phyloP scores from a whole-genome alignment of 2,329 filamentous ascomycete species.

The Clarireedia hainanense region DNA sequence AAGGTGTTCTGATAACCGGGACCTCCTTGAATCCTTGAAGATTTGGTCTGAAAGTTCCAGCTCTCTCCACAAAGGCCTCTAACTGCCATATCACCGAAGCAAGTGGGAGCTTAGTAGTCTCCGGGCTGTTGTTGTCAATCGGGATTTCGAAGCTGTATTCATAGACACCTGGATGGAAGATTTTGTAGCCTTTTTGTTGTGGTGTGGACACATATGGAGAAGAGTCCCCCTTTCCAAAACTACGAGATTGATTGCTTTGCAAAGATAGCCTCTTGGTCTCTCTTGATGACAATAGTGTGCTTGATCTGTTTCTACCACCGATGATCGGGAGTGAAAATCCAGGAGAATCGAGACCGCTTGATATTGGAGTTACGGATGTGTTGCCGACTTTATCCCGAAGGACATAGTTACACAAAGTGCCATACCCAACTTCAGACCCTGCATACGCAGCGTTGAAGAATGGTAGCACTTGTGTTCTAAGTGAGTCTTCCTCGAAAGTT shows the following conservation, averaged over 20 bases:
- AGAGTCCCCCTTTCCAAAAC: constrained; percentile 57
- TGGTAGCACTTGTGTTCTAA: constrained; percentile 81
- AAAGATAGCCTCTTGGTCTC: constrained; percentile 52
- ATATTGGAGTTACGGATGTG: constrained; percentile 23
- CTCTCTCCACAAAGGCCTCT: constrained; percentile 60
- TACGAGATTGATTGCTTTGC: constrained; percentile 57
- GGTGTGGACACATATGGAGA: constrained; percentile 42
- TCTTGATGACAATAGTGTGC: constrained; percentile 18
- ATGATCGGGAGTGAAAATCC: constrained; percentile 21
- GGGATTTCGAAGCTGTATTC: constrained; percentile 67
- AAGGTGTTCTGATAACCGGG: constrained; percentile 57
- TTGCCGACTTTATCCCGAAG: constrained; percentile 25
- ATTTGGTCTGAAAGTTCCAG: constrained; percentile 64
- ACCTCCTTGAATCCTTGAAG: constrained; percentile 60
- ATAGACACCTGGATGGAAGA: constrained; percentile 45
- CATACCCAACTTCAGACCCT: constrained; percentile 49
- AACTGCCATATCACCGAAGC: constrained; percentile 63
- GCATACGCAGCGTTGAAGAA: constrained; percentile 79
- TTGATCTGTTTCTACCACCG: constrained; percentile 20
- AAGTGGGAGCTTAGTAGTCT: constrained; percentile 64
- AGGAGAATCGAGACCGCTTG: constrained; percentile 8
- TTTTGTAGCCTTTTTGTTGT: constrained; percentile 60
- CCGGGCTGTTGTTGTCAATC: constrained; percentile 67
- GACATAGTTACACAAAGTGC: constrained; percentile 53
- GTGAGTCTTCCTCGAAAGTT: constrained; percentile 72